phyloP scores from a whole-genome alignment of 306 rosid genomes.

The Bauhinia variegata region DNA sequence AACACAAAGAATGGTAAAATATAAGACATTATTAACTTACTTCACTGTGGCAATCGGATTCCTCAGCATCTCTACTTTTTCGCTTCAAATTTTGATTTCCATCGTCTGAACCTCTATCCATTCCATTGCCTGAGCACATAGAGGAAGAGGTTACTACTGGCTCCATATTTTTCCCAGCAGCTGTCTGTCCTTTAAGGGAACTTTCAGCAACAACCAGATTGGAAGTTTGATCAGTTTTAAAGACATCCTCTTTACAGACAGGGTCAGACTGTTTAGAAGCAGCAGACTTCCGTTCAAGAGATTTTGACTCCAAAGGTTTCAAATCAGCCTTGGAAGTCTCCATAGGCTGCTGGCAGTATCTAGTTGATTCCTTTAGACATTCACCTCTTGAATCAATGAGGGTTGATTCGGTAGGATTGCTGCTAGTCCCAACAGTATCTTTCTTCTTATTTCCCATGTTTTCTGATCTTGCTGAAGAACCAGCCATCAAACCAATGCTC shows the following conservation, averaged over 20 bases:
- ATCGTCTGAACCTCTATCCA: constrained; percentile 55
- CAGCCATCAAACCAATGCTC: constrained; percentile 47
- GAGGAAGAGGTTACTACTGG: constrained; percentile 68
- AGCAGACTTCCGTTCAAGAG: constrained; percentile 50
- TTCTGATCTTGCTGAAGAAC: constrained; percentile 46
- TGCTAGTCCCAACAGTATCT: constrained; percentile 41
- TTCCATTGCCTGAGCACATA: constrained; percentile 76
- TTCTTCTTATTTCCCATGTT: constrained; percentile 46
- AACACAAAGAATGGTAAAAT: constrained; percentile 29
- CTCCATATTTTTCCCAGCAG: constrained; percentile 50
- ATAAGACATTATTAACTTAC: constrained; percentile 54
- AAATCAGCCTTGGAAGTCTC: constrained; percentile 53
- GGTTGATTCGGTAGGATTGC: constrained; percentile 47
- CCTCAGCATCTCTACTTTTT: constrained; percentile 69
- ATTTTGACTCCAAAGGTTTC: constrained; percentile 46
- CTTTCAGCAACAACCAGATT: constrained; percentile 51
- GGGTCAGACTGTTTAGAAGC: constrained; percentile 52
- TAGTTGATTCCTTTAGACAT: constrained; percentile 41
- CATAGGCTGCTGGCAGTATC: constrained; percentile 47
- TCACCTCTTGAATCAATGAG: constrained; percentile 45
- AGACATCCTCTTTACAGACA: constrained; percentile 49
- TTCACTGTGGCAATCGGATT: constrained; percentile 84
- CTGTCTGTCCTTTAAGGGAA: constrained; percentile 42
- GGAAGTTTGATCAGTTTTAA: constrained; percentile 49
- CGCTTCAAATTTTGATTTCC: constrained; percentile 50